phyloP scores from a whole-genome alignment of 352 stramenopile genomes.

The Phytophthora crassamura region DNA sequence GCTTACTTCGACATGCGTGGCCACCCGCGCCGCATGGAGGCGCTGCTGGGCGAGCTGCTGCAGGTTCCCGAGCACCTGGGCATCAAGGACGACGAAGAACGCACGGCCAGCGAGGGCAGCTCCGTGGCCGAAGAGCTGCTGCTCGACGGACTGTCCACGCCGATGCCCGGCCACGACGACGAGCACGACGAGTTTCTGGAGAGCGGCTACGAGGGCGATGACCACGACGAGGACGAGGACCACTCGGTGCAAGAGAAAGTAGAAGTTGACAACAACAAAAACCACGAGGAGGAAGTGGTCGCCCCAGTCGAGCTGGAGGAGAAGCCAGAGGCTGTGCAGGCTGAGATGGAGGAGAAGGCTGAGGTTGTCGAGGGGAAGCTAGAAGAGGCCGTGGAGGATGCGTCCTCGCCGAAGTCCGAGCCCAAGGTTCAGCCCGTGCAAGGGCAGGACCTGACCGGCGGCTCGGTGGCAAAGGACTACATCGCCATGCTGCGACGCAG shows the following conservation, averaged over 20 bases:
- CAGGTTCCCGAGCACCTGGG: constrained; percentile 51
- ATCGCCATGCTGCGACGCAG: constrained; percentile 26
- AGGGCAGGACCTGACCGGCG: constrained; percentile 13
- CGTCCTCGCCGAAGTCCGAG: constrained; percentile 8
- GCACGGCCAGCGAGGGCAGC: constrained; percentile 45
- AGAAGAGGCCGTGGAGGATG: background rate
- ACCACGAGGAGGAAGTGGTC: constrained; percentile 2
- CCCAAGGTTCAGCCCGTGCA: background rate
- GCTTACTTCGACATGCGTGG: constrained; percentile 55
- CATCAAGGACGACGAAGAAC: constrained; percentile 36
- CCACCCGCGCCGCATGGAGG: constrained; percentile 46
- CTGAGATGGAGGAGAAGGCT: constrained; percentile 14
- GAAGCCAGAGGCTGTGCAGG: constrained; percentile 21
- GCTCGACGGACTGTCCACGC: constrained; percentile 21
- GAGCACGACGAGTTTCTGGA: constrained; percentile 10
- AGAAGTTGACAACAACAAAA: constrained; percentile 17
- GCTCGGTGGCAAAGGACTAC: constrained; percentile 23
- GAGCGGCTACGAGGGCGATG: constrained; percentile 12
- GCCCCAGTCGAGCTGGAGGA: constrained; percentile 1
- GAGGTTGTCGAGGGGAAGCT: background rate
- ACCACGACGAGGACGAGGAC: constrained; percentile 3
- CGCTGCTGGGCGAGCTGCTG: constrained; percentile 63
- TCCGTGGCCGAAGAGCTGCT: constrained; percentile 38
- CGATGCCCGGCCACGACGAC: constrained; percentile 22
- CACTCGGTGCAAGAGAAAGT: constrained; percentile 9